Evolutionary conservation across 257 asterid genomes (phyloP).

Genomic region (Jaltomata sinuosa): DNA sequence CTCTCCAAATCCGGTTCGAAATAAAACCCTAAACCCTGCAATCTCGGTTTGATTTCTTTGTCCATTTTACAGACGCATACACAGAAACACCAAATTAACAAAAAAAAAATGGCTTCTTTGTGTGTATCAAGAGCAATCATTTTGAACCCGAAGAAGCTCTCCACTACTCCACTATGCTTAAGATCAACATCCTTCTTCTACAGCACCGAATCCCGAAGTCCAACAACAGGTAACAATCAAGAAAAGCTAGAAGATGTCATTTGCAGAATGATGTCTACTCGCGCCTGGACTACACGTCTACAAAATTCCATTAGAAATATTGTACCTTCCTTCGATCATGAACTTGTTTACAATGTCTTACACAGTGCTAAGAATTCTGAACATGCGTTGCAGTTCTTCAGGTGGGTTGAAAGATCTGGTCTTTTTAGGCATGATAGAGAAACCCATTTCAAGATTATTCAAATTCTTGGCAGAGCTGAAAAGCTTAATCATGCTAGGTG

Average conservation of each 20-base stretch:
- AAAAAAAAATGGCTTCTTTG: not conserved
- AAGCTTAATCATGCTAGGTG: slow-evolving; percentile 87
- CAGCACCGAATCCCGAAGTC: not conserved
- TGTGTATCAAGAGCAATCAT: not conserved
- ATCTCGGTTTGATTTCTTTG: not conserved
- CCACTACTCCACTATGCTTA: not conserved
- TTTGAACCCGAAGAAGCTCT: not conserved
- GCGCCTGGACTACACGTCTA: slow-evolving; percentile 87
- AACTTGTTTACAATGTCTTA: slow-evolving; percentile 73
- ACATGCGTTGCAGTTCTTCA: slow-evolving; percentile 90
- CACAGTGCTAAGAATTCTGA: slow-evolving; percentile 57
- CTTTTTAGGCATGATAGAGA: slow-evolving; percentile 52
- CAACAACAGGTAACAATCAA: slow-evolving; percentile 17
- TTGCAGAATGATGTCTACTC: slow-evolving; percentile 78
- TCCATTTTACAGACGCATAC: not conserved
- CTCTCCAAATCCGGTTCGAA: too few relatives aligned
- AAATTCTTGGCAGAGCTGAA: slow-evolving; percentile 64
- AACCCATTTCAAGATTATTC: slow-evolving; percentile 64
- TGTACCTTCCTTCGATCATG: slow-evolving; percentile 64
- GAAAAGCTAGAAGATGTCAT: slow-evolving; percentile 62
- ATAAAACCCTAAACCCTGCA: not conserved
- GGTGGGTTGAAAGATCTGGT: slow-evolving; percentile 86
- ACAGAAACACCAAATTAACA: not conserved
- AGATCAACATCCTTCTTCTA: not conserved
- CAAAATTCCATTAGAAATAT: slow-evolving; percentile 71